Percentiles rank a stretch among this genome's conserved stretches.
Evolutionary conservation across 2,329 filamentous ascomycete species (phyloP).

Genomic region (Conoideocrella luteorostrata): DNA sequence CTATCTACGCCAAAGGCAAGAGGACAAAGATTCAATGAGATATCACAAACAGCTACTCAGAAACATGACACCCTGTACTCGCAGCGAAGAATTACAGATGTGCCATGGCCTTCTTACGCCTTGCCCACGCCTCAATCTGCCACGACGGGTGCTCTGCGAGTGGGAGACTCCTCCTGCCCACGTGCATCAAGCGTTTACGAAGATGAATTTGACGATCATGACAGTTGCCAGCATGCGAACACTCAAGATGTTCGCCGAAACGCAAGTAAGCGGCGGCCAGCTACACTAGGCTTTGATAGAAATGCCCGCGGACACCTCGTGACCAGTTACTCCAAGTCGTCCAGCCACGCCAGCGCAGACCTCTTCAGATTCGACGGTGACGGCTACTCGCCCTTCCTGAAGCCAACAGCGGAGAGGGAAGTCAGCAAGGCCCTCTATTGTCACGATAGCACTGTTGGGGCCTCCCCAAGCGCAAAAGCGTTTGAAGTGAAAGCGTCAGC

Average conservation of each 20-base stretch:
- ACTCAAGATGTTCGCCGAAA: no score
- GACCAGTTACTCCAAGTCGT: conserved; percentile 22
- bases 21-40: no score
- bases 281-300: conserved; percentile 7
- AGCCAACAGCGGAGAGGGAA: conserved; percentile 34
- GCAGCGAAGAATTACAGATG: background rate
- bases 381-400: conserved; percentile 30
- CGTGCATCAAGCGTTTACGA: conserved; percentile 9
- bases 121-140: background rate
- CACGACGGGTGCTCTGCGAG: background rate
- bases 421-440: conserved; percentile 34
- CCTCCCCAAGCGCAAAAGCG: conserved; percentile 2
- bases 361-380: conserved; percentile 41
- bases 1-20: background rate
- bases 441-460: conserved; percentile 17
- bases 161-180: background rate
- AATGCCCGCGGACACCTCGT: conserved; percentile 3
- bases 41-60: no score
- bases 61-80: background rate
- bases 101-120: background rate
- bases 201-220: background rate
- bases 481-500: no score
- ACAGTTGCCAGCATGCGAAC: no score
- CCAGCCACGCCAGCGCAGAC: conserved; percentile 31
- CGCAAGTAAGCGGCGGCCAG: conserved; percentile 8